Evolutionary conservation across 2,329 filamentous ascomycete species (phyloP).

Genomic region (Fusarium redolens): DNA sequence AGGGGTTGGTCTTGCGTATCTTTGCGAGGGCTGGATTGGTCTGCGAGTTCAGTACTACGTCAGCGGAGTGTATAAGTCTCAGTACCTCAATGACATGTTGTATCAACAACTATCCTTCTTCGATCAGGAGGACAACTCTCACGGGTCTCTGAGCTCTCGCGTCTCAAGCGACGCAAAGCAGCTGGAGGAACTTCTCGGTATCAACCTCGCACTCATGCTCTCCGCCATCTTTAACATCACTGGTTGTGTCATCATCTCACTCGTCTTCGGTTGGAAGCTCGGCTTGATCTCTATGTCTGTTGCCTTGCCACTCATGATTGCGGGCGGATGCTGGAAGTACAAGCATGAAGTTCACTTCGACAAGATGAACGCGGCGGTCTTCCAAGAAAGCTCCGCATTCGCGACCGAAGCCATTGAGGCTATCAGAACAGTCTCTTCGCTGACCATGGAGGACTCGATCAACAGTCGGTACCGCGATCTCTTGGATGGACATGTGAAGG

Average conservation of each 20-base stretch:
- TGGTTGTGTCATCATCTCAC: constrained; percentile 46
- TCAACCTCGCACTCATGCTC: constrained; percentile 47
- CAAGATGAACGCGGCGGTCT: constrained; percentile 66
- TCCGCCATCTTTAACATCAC: constrained; percentile 46
- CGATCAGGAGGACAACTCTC: constrained; percentile 46
- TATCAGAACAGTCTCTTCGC: constrained; percentile 69
- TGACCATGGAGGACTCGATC: constrained; percentile 71
- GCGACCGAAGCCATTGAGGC: constrained; percentile 71
- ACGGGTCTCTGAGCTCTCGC: constrained; percentile 43
- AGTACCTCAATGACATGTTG: constrained; percentile 48
- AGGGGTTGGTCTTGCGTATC: constrained; percentile 45
- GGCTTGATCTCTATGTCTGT: constrained; percentile 52
- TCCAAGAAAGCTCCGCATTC: constrained; percentile 70
- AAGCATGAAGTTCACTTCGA: constrained; percentile 66
- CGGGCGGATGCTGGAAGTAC: constrained; percentile 52
- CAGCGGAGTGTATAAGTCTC: constrained; percentile 40
- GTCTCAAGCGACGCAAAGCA: constrained; percentile 48
- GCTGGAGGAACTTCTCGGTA: constrained; percentile 48
- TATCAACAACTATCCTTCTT: constrained; percentile 47
- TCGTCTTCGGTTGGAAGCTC: constrained; percentile 53
- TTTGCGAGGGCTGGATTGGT: constrained; percentile 40
- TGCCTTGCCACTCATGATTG: constrained; percentile 50
- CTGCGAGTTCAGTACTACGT: constrained; percentile 22
- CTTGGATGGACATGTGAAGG: constrained; percentile 49
- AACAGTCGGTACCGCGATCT: constrained; percentile 52